Evolutionary conservation across 495 filamentous ascomycete genomes (phyloP).

Genomic region (Neurospora sp.): DNA sequence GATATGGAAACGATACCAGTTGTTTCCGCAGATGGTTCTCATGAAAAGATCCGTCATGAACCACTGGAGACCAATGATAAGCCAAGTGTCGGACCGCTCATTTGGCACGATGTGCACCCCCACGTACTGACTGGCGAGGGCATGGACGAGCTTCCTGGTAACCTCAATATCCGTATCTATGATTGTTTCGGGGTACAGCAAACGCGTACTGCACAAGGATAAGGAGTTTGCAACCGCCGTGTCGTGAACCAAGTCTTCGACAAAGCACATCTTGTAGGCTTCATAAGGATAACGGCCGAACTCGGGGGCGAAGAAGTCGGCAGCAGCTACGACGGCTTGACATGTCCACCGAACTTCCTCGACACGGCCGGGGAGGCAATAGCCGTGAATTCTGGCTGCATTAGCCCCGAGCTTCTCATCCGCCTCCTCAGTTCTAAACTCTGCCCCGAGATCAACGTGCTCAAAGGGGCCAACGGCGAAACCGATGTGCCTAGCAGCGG

Average conservation of each 20-base stretch:
- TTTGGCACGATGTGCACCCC: conserved; percentile 81
- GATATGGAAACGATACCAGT: conserved; percentile 84
- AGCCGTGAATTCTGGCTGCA: conserved; percentile 76
- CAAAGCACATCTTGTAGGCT: conserved; percentile 84
- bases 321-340: conserved; percentile 43
- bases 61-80: conserved; percentile 82
- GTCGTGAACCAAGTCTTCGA: conserved; percentile 73
- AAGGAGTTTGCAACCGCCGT: conserved; percentile 68
- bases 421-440: conserved; percentile 80
- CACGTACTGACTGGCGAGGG: conserved; percentile 86
- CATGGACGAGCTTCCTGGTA: conserved; percentile 67
- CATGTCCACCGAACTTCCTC: conserved; percentile 79
- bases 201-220: conserved; percentile 74
- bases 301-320: conserved; percentile 76
- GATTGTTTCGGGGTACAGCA: conserved; percentile 74
- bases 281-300: conserved; percentile 82
- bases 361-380: conserved; percentile 73
- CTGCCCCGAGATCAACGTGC: conserved; percentile 70
- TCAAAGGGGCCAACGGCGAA: conserved; percentile 94
- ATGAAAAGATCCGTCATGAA: conserved; percentile 91
- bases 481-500: conserved; percentile 76
- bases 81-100: conserved; percentile 73
- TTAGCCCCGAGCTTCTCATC: conserved; percentile 81
- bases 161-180: conserved; percentile 72
- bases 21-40: conserved; percentile 81